Evolutionary conservation across 2,329 filamentous ascomycete genomes (phyloP).

Genomic region (Colletotrichum spinosum): DNA sequence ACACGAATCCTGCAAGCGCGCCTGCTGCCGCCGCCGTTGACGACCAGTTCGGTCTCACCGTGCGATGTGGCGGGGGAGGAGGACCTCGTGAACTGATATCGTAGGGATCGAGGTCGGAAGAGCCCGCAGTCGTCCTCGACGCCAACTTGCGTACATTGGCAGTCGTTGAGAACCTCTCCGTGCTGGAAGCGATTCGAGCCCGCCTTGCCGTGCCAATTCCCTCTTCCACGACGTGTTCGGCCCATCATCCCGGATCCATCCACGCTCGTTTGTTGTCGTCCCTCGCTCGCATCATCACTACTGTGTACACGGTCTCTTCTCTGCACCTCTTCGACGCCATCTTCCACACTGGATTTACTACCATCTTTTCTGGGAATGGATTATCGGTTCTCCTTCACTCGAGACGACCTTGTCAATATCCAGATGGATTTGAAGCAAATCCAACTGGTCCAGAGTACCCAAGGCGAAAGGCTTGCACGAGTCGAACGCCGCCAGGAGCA

Average conservation of each 20-base stretch:
- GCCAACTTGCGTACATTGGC: constrained; percentile 15
- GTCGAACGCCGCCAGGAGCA: constrained; percentile 76
- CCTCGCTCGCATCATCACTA: constrained; percentile 1
- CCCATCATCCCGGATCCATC: constrained; percentile 10
- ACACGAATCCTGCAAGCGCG: constrained; percentile 35
- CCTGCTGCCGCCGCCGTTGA: constrained; percentile 36
- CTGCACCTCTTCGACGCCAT: background rate
- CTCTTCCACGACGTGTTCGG: constrained; percentile 6
- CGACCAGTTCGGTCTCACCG: constrained; percentile 43
- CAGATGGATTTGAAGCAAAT: constrained; percentile 79
- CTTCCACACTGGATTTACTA: constrained; percentile 4
- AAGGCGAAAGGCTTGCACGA: constrained; percentile 70
- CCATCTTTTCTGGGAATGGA: constrained; percentile 65
- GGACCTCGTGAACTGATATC: constrained; percentile 51
- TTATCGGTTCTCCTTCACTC: constrained; percentile 68
- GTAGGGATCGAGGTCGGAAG: constrained; percentile 49
- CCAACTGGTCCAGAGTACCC: constrained; percentile 70
- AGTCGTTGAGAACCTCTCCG: background rate
- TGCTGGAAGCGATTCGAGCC: constrained; percentile 12
- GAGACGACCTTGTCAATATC: constrained; percentile 75
- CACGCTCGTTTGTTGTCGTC: constrained; percentile 28
- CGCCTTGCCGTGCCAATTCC: constrained; percentile 22
- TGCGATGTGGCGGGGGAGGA: constrained; percentile 60
- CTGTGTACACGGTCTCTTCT: background rate
- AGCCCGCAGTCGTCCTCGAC: constrained; percentile 33